These are phyloP conservation scores for Sesbania bispinosa DNA, from an alignment of 306 rosid species.

Conservation along the genomic window DNA sequence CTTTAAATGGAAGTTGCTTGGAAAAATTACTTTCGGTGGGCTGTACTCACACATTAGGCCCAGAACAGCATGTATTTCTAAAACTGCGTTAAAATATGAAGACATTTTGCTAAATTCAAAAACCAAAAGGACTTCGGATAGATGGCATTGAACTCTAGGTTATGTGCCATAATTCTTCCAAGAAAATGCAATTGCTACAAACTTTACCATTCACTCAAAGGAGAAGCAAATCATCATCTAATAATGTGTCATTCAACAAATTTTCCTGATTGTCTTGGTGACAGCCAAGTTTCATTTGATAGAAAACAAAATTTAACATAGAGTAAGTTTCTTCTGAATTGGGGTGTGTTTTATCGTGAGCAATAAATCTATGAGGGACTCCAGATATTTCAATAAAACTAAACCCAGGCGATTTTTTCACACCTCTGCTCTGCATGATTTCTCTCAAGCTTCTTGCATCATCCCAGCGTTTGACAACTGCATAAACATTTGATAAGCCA, in stretches of 20 bases:
- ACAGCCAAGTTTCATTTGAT: conserved; percentile 53
- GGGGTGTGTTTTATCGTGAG: conserved; percentile 68
- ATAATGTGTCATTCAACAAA: conserved; percentile 22
- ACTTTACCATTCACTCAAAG: conserved; percentile 9
- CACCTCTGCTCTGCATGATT: conserved; percentile 73
- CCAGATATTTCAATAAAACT: conserved; percentile 68
- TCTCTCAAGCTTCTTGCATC: conserved; percentile 65
- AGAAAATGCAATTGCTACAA: conserved; percentile 10
- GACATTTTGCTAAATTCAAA: background rate
- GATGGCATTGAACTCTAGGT: conserved; percentile 11
- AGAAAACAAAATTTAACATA: conserved; percentile 48
- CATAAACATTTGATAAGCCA: conserved; percentile 68
- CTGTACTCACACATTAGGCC: too few relatives aligned
- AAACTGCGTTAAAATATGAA: background rate
- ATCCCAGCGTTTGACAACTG: conserved; percentile 63
- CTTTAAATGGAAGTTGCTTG: background rate
- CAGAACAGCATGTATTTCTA: background rate
- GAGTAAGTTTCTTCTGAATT: conserved; percentile 49
- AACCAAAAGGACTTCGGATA: background rate
- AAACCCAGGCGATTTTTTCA: conserved; percentile 69
- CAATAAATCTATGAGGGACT: conserved; percentile 59
- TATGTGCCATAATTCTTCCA: conserved; percentile 7
- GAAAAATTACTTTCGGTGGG: background rate
- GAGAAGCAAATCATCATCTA: conserved; percentile 28
- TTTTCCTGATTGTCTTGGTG: conserved; percentile 36